A percentile compares a stretch with the other conserved stretches of the same genome.
These are phyloP conservation scores for Colletotrichum kahawae DNA, from an alignment of 2,329 filamentous ascomycete genomes.

Conservation along the genomic window DNA sequence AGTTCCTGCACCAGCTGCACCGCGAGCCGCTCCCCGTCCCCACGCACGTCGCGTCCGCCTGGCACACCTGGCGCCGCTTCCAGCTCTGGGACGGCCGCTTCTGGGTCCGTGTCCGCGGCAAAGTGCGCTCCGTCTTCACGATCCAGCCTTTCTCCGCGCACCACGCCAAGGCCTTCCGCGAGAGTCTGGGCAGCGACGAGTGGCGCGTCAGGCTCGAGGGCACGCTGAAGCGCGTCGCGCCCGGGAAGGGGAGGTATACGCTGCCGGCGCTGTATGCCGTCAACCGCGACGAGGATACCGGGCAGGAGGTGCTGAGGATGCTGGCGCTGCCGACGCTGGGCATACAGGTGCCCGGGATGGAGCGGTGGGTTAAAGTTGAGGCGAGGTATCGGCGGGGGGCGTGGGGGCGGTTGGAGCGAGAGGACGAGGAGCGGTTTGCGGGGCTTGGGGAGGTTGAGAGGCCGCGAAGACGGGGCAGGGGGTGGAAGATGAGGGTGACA, in stretches of 20 bases:
- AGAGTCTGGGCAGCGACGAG: conserved; percentile 37
- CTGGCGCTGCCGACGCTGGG: conserved; percentile 60
- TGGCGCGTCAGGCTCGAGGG: conserved; percentile 40
- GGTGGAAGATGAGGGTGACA: neutral
- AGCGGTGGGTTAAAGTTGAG: conserved; percentile 55
- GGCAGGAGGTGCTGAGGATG: conserved; percentile 39
- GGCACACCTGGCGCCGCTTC: conserved; percentile 37
- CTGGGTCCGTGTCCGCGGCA: conserved; percentile 58
- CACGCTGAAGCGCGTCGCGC: conserved; percentile 54
- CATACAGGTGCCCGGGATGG: conserved; percentile 49
- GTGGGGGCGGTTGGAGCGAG: conserved; percentile 34
- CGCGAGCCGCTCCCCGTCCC: neutral
- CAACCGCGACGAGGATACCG: conserved; percentile 27
- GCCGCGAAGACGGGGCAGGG: neutral
- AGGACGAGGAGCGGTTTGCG: neutral
- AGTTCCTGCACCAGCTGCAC: neutral
- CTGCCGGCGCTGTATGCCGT: conserved; percentile 59
- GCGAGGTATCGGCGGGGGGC: conserved; percentile 57
- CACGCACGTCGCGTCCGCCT: conserved; percentile 9
- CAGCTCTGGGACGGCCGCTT: conserved; percentile 64
- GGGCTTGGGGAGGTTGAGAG: neutral
- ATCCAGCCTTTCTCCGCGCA: conserved; percentile 51
- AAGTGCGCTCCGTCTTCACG: conserved; percentile 44
- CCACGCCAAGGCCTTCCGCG: conserved; percentile 53
- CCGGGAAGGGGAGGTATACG: conserved; percentile 60